Conservation (phyloP, 305 asterid species). For the Caryopteris hybrid region DNA sequence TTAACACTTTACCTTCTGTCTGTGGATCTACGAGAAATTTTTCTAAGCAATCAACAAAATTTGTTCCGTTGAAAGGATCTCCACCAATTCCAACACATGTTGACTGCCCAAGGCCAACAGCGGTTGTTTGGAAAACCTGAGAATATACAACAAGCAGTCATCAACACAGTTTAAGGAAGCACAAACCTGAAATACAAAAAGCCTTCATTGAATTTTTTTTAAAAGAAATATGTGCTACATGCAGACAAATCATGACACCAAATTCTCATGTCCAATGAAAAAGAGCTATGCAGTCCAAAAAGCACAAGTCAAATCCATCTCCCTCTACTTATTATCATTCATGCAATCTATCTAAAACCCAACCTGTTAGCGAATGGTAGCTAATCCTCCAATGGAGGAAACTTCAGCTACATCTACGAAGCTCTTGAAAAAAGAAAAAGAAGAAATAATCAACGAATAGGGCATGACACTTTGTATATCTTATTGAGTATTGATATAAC, state of each 20-base stretch:
- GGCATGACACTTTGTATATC: not conserved
- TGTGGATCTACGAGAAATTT: slow-evolving; percentile 92
- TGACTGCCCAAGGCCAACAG: slow-evolving; percentile 97
- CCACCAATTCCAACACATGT: slow-evolving; percentile 98
- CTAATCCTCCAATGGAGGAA: not conserved
- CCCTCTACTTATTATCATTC: not conserved
- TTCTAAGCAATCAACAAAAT: slow-evolving; percentile 88
- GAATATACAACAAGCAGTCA: not conserved
- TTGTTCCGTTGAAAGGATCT: slow-evolving; percentile 98
- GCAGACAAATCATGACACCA: not conserved
- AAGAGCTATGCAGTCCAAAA: not conserved
- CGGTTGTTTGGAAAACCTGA: slow-evolving; percentile 97
- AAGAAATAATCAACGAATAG: not conserved
- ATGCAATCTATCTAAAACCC: not conserved
- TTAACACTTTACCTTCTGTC: slow-evolving; percentile 71
- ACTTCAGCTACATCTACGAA: not conserved
- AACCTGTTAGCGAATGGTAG: not conserved
- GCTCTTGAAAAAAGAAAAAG: not conserved
- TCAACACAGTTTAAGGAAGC: not conserved
- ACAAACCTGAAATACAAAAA: not conserved
- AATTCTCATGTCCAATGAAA: slow-evolving; percentile 2
- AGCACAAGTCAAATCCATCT: not conserved
- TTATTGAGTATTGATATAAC: not conserved
- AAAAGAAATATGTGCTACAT: too few relatives aligned
- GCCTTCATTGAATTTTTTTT: too few relatives aligned